Evolutionary conservation across 140 eudicot species (phyloP), one percentile per base, ranked within the genome.

Genomic region (Senecio squalidus): DNA sequence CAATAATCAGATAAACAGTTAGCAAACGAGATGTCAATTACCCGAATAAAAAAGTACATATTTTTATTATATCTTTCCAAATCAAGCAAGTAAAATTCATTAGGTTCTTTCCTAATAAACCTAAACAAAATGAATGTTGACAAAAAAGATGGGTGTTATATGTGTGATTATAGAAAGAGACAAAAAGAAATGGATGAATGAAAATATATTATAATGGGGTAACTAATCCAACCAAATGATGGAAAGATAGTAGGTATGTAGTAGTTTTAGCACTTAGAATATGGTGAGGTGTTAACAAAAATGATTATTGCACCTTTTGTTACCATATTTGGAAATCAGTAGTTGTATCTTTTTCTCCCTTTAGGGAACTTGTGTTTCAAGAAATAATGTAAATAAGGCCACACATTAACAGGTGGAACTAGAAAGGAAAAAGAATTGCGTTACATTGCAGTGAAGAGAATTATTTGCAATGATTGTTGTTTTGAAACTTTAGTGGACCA

Each of bases 401-500:
- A 67, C 34, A 67, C 60, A 54, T 58, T 18, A 6, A 49, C 55
- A 31, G 75, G 72, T 55, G 73, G 75, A 26, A 64, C 38, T 33
- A 13, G 22, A 59, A 48, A 58, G 51, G 39, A 20, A 58, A 45
- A 44, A 48, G 49, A 6, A 63, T 62, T 63, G 61, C 52, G 44
- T 78, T 57, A 52, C 70, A 64, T 73, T 72, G 44, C 68, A 45
- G 64, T 59, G 54, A 78, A 78, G 74, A 31, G 33, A 62, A 14
- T 25, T 56, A 15, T 20, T 24, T 27, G 66, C 44, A 9, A 68
- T 68, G 73, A 72, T 77, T 58, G 29, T 72, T 67, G 54, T 46
- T 65, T 21, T 22, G 20, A 45, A 52, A 66, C 69, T 46, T 65
- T 18, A 34, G 23, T 63, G 64, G 58, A 40, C 68, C 76, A 69